These are phyloP conservation scores for Lentinula guzmanii DNA, from an alignment of 768 basidiomycete species.

Conservation along the genomic window DNA sequence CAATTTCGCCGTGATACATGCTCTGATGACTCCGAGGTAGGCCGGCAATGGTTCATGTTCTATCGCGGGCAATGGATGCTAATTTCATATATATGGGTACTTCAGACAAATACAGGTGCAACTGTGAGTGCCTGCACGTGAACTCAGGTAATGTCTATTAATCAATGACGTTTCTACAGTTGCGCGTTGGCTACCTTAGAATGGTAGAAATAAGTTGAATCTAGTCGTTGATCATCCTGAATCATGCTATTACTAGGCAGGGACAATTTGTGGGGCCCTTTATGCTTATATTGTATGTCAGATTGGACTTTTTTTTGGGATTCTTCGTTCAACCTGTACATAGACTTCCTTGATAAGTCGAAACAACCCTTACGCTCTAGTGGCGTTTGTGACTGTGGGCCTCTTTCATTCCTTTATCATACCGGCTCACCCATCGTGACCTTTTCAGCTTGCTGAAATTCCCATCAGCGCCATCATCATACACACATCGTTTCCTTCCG, in stretches of 20 bases:
- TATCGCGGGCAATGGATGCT: slow-evolving; percentile 45
- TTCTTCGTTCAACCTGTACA: background rate
- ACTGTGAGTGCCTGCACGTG: slow-evolving; percentile 20
- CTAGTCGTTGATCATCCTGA: background rate
- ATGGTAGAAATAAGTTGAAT: slow-evolving; percentile 22
- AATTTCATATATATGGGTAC: slow-evolving; percentile 44
- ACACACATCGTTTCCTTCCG: slow-evolving; percentile 27
- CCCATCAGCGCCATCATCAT: slow-evolving; percentile 40
- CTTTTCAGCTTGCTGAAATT: slow-evolving; percentile 32
- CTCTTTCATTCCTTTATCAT: background rate
- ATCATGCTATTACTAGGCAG: slow-evolving; percentile 15
- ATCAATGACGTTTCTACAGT: slow-evolving; percentile 13
- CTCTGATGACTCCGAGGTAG: slow-evolving; percentile 17
- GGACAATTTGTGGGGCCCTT: slow-evolving; percentile 25
- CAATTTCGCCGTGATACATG: background rate
- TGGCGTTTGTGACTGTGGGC: slow-evolving; percentile 31
- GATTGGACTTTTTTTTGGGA: background rate
- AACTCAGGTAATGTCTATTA: background rate
- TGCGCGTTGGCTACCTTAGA: slow-evolving; percentile 39
- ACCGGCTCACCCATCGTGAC: background rate
- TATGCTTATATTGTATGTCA: slow-evolving; percentile 25
- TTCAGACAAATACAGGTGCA: slow-evolving; percentile 47
- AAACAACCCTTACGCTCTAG: slow-evolving; percentile 36
- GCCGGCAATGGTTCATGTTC: slow-evolving; percentile 28
- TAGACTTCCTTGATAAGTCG: slow-evolving; percentile 33